Base-by-base conservation (phyloP, 73 alveolate genomes). In the Durusdinium trenchii region DNA sequence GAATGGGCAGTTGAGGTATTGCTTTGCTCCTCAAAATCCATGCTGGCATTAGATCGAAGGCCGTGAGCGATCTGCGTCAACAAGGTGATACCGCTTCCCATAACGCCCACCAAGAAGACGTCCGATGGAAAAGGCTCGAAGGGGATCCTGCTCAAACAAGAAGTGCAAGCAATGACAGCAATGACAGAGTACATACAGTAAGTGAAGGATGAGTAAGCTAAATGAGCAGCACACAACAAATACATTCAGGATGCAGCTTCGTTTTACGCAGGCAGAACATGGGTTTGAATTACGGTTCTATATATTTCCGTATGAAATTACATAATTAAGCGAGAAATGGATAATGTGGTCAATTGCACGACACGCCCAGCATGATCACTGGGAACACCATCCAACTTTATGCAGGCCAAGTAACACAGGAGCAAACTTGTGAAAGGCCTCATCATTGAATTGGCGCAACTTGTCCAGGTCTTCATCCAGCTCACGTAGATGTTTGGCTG, bases 31-130 rank as follows among this genome's bases (percentile, higher is more conserved):
- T 91, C 87, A 36, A 91, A 91, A 42, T 54, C 64, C 97, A 91
- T 91, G 75, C 46, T 40, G 54, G 89, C 97, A 1, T 69, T 42
- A 43, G 97, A 91, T 23, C 97, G 87, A 5, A 91, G 97, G 45
- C 76, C 78, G 32, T 91, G 97, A 3, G 89, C 97, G 45, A 91
- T 76, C 67, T 91, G 97, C 57, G 97, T 91, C 46, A 91, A 57
- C 87, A 91, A 32, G n/a, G 97, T 91, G 97, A 91, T 64, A 89
- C 97, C 97, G 23, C 97, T 91, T 28, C 97, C 97, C 97, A 91
- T 91, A 76, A 91, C 97, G 35, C 97, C 97, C 89, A 69, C 97
- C 64, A 91, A 57, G 47, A 91, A 91, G 32, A 91, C 97, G 61
- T 91, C 97, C 89, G 97, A 57, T 32, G 60, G 60, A 57, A 3